phyloP scores from a whole-genome alignment of 164 flowering plant species.

The Santalum album region DNA sequence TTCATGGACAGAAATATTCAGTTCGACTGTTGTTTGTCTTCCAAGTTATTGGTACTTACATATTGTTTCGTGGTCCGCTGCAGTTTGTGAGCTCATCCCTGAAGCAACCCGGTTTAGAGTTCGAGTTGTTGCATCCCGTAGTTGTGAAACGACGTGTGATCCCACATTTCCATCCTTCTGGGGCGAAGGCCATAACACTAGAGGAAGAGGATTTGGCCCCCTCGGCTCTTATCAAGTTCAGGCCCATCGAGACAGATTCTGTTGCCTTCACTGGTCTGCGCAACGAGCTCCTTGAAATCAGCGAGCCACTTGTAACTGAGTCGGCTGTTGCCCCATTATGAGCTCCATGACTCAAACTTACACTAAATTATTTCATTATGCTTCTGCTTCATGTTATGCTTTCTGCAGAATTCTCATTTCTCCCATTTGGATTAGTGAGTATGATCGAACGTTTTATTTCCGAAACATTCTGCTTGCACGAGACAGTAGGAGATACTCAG shows the following conservation, averaged over 20 bases:
- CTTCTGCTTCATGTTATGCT: too few relatives aligned
- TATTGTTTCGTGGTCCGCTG: background rate
- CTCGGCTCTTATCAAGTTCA: conserved; percentile 81
- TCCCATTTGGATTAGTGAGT: too few relatives aligned
- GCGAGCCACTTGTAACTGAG: conserved; percentile 44
- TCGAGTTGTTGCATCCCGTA: conserved; percentile 70
- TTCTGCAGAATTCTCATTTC: too few relatives aligned
- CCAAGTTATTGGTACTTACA: background rate
- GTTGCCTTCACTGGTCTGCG: conserved; percentile 72
- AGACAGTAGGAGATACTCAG: too few relatives aligned
- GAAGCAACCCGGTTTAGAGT: conserved; percentile 74
- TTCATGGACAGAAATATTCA: background rate
- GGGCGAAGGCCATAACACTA: conserved; percentile 40
- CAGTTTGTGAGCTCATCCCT: conserved; percentile 79
- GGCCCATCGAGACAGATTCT: conserved; percentile 74
- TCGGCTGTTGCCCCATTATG: background rate
- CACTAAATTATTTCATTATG: too few relatives aligned
- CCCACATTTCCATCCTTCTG: conserved; percentile 46
- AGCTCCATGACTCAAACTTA: background rate
- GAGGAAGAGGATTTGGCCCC: conserved; percentile 91
- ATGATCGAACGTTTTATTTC: too few relatives aligned
- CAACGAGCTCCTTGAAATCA: conserved; percentile 73
- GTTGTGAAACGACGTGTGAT: conserved; percentile 55
- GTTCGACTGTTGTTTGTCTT: background rate
- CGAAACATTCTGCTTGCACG: too few relatives aligned